Evolutionary conservation across 2,329 filamentous ascomycete genomes (phyloP).

Genomic region (Colletotrichum higginsianum): DNA sequence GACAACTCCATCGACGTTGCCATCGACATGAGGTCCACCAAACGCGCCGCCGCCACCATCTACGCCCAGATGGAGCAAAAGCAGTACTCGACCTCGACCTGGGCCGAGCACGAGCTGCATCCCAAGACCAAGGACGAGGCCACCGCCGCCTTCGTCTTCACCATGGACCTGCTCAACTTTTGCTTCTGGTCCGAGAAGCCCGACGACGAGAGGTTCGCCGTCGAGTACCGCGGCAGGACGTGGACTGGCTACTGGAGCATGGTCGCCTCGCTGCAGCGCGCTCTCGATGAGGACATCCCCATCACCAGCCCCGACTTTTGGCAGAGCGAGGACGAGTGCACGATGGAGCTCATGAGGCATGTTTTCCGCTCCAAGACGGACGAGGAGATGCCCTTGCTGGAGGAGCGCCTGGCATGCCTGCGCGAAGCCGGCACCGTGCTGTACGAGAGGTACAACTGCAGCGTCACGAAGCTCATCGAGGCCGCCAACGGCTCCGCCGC

Average conservation of each 20-base stretch:
- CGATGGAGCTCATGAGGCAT: constrained; percentile 78
- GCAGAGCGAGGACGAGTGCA: constrained; percentile 82
- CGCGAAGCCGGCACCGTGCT: constrained; percentile 87
- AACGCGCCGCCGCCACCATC: constrained; percentile 85
- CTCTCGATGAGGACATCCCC: constrained; percentile 90
- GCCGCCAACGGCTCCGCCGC: constrained; percentile 86
- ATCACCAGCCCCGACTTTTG: constrained; percentile 93
- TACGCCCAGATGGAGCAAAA: constrained; percentile 87
- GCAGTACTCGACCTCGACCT: constrained; percentile 85
- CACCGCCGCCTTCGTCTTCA: constrained; percentile 94
- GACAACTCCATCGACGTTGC: constrained; percentile 95
- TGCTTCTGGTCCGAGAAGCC: constrained; percentile 89
- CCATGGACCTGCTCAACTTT: constrained; percentile 97
- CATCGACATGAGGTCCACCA: constrained; percentile 85
- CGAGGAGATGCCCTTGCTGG: constrained; percentile 88
- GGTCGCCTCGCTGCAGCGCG: constrained; percentile 88
- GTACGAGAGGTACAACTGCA: constrained; percentile 81
- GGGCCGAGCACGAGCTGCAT: constrained; percentile 91
- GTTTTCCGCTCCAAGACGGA: constrained; percentile 90
- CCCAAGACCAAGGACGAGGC: constrained; percentile 84
- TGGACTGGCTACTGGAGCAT: constrained; percentile 98
- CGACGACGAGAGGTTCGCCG: constrained; percentile 82
- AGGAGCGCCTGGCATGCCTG: constrained; percentile 83
- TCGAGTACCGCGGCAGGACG: constrained; percentile 83
- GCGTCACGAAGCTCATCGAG: constrained; percentile 80